phyloP scores from a whole-genome alignment of 495 filamentous ascomycete genomes.

The Podospora pseudopauciseta region DNA sequence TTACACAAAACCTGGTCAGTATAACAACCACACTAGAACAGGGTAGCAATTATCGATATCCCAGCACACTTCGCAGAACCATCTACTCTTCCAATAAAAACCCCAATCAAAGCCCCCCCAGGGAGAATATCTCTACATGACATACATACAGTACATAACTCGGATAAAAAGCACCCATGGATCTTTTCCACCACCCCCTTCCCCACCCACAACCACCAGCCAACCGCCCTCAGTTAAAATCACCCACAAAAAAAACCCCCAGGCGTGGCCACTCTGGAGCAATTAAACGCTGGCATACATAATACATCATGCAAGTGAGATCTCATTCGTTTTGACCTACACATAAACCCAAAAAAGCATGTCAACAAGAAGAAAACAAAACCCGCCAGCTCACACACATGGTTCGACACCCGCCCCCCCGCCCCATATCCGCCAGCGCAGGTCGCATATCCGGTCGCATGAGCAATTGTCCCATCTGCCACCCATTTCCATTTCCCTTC shows the following conservation, averaged over 20 bases:
- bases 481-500: constrained; percentile 1
- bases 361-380: not conserved
- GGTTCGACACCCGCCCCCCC: not conserved
- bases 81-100: not conserved
- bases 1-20: not conserved
- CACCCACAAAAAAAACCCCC: not conserved
- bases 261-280: not conserved
- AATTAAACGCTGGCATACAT: not conserved
- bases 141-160: not conserved
- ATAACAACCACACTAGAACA: not conserved
- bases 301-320: constrained; percentile 21
- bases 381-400: not conserved
- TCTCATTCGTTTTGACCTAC: constrained; percentile 9
- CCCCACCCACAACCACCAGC: not conserved
- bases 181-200: not conserved
- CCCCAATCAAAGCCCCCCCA: no score
- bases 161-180: not conserved
- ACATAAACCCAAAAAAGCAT: constrained; percentile 9
- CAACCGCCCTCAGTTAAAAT: not conserved
- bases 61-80: no score
- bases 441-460: constrained; percentile 35
- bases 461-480: constrained; percentile 6
- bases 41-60: no score
- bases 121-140: not conserved
- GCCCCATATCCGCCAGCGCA: not conserved